A percentile compares a stretch with the other conserved stretches of the same genome.
Evolutionary conservation across 352 stramenopile species (phyloP).

Genomic region (Phytophthora gonapodyides): DNA sequence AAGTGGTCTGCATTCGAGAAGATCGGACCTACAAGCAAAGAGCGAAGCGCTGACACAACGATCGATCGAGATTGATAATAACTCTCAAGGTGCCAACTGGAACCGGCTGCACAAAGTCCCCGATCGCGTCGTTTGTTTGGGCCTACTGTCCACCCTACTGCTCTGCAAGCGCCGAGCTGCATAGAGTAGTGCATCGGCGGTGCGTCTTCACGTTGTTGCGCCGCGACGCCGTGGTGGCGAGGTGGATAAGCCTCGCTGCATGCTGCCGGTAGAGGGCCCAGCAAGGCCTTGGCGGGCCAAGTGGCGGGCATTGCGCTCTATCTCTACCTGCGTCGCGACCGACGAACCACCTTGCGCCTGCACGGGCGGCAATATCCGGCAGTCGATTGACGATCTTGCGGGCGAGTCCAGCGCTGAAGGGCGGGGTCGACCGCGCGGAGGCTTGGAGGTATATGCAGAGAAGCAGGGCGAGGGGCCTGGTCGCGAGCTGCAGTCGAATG

Average conservation of each 20-base stretch:
- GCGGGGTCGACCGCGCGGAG: too few species aligned
- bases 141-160: background rate
- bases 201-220: constrained; percentile 22
- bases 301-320: constrained; percentile 4
- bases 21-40: too few species aligned
- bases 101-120: too few species aligned
- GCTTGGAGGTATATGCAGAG: too few species aligned
- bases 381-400: constrained; percentile 7
- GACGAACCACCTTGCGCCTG: background rate
- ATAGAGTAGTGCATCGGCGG: constrained; percentile 28
- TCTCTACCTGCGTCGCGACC: constrained; percentile 7
- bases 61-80: too few species aligned
- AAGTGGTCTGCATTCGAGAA: too few species aligned
- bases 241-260: constrained; percentile 1
- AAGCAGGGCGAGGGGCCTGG: too few species aligned
- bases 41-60: too few species aligned
- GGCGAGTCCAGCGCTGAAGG: too few species aligned
- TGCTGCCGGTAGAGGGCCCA: background rate
- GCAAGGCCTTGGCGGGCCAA: constrained; percentile 1
- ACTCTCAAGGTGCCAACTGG: too few species aligned
- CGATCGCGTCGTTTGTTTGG: too few species aligned
- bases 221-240: constrained; percentile 1
- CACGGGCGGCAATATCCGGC: background rate
- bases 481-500: too few species aligned
- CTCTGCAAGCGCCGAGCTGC: constrained; percentile 27